Conservation (phyloP, 2,329 filamentous ascomycete species). For the Phaeosphaeria sp. region DNA sequence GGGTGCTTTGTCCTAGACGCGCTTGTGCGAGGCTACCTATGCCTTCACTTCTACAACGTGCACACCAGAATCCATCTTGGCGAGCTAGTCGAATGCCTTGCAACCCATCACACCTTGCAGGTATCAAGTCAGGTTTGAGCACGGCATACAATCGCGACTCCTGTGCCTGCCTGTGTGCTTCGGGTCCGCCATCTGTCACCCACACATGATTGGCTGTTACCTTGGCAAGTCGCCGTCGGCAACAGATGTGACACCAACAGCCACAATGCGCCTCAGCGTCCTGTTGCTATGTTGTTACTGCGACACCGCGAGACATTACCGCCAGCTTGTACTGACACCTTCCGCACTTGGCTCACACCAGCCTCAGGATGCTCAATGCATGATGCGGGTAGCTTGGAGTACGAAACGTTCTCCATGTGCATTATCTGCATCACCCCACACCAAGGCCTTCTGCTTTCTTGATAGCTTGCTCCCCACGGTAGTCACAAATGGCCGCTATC, state of each 20-base stretch:
- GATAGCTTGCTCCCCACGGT: background rate
- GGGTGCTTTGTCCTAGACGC: background rate
- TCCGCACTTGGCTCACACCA: background rate
- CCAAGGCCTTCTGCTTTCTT: background rate
- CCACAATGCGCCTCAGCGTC: background rate
- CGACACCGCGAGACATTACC: background rate
- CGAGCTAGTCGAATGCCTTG: conserved; percentile 1
- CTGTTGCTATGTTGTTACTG: background rate
- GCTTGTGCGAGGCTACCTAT: background rate
- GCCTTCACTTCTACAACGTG: background rate
- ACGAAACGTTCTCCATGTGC: background rate
- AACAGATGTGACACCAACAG: conserved; percentile 1
- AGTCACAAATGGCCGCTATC: background rate
- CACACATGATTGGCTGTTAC: background rate
- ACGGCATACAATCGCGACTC: conserved; percentile 2
- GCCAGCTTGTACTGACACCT: conserved; percentile 1
- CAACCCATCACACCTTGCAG: background rate
- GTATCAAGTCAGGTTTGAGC: background rate
- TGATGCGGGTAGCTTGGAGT: background rate
- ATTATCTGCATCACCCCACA: background rate
- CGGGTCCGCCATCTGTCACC: background rate
- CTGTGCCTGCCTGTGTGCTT: background rate
- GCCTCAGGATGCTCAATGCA: background rate
- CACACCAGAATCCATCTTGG: background rate
- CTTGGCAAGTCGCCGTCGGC: background rate